Base-by-base conservation (phyloP, 2,329 filamentous ascomycete genomes). In the Graphilbum sp. region DNA sequence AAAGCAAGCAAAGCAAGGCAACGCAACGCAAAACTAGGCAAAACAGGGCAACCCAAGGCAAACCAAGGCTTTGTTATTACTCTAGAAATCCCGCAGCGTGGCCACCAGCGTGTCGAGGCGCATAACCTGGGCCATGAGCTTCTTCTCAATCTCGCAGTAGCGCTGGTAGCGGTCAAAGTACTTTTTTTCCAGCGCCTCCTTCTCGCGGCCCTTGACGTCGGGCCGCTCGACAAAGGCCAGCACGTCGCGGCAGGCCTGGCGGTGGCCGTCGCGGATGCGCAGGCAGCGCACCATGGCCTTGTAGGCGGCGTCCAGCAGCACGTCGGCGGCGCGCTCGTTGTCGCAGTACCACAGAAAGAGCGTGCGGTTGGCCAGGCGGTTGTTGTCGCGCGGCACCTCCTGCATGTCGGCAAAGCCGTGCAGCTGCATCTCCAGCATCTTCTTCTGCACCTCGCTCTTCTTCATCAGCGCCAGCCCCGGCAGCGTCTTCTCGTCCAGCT, bases 301-400 rank as follows among this genome's bases (percentile, higher is more conserved):
- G 63, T 94, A 96, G 1, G 80, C 73, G 42, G 84, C 79, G 45
- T 93, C 79, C 11, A 94, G 59, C 2, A 93, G 61, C 43, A 79
- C 71, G 17, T 70, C 67, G 35, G 77, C 64, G 7, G 80, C 78
- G 34, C 81, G 72, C 34, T 85, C 74, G 11, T 71, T 64, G 52
- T 96, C 87, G 56, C 85, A 93, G 63, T 76, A 94, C 78, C 87
- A 95, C 40, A 96, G 72, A 54, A 87, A 96, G 19, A 94, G 70
- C 0, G 86, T 93, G 37, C 85, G 75, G 44, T 78, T 82, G 1
- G 87, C 83, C 49, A 81, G 72, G 25, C 86, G 78, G 44, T 77
- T 79, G 46, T 79, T 79, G 50, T 96, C 88, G 46, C 83, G 82
- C 1, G 90, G 90, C 1, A 98, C 79, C 60, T 98, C 90, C 55